Conservation (phyloP, 2,329 filamentous ascomycete genomes). For the Chaetomium olivaceum region DNA sequence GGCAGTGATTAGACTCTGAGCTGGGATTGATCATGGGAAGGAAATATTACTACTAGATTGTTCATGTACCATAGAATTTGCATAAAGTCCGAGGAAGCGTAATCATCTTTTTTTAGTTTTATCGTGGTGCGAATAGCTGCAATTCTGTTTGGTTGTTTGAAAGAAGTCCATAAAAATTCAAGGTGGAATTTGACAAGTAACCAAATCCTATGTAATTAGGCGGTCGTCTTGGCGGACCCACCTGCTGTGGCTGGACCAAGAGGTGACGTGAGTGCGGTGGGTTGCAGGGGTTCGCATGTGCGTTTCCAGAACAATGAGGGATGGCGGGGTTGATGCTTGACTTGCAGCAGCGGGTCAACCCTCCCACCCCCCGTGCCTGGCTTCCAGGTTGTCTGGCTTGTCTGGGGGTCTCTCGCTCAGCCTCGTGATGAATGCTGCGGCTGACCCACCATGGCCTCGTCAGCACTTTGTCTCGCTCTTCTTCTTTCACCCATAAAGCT, state of each 20-base stretch:
- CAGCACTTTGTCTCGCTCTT: constrained; percentile 11
- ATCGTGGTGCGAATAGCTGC: too few relatives aligned
- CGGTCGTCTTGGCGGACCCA: neutral
- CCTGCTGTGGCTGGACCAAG: constrained; percentile 1
- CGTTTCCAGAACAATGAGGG: neutral
- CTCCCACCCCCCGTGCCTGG: neutral
- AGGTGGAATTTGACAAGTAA: neutral
- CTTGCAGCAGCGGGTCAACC: neutral
- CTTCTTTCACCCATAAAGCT: neutral
- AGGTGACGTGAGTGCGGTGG: constrained; percentile 16
- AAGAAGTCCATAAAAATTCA: neutral
- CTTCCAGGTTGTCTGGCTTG: neutral
- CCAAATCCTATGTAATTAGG: neutral
- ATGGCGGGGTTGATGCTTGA: constrained; percentile 16
- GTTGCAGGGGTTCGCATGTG: constrained; percentile 11
- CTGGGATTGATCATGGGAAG: neutral
- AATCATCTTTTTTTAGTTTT: neutral
- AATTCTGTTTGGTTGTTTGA: neutral
- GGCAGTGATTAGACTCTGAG: neutral
- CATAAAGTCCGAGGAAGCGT: neutral
- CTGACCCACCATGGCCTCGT: constrained; percentile 22
- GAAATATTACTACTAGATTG: neutral
- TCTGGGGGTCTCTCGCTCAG: constrained; percentile 10
- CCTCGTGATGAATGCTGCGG: constrained; percentile 21
- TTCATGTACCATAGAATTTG: neutral